A percentile compares a stretch with the other conserved stretches of the same genome.
Evolutionary conservation across 2,329 filamentous ascomycete genomes (phyloP).

Genomic region (Sordariomycetes sp.): DNA sequence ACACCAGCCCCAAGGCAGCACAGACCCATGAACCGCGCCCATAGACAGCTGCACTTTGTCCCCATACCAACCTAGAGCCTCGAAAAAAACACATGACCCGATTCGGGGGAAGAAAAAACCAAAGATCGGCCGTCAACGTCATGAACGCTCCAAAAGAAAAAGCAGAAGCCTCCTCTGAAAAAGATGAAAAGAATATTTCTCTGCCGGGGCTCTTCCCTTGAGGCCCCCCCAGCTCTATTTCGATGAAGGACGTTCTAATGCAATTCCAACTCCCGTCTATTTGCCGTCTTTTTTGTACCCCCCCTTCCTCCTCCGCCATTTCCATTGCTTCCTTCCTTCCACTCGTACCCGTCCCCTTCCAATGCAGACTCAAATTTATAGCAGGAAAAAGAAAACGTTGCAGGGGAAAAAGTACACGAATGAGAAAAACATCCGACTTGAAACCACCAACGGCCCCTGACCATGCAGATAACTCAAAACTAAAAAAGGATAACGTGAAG

Average conservation of each 20-base stretch:
- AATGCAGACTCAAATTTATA: conserved; percentile 8
- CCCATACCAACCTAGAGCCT: not conserved
- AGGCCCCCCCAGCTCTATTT: conserved; percentile 4
- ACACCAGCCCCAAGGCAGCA: not conserved
- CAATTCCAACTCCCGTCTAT: conserved; percentile 15
- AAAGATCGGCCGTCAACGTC: conserved; percentile 5
- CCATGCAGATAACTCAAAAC: conserved; percentile 4
- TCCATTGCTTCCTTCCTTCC: not conserved
- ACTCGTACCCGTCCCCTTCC: conserved; percentile 11
- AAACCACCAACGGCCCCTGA: not conserved
- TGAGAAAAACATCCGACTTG: conserved; percentile 4
- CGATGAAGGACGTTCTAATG: conserved; percentile 12
- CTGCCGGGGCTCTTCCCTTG: not conserved
- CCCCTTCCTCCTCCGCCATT: not conserved
- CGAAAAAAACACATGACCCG: not conserved
- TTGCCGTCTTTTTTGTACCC: conserved; percentile 4
- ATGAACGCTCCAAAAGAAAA: conserved; percentile 5
- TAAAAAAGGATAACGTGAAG: conserved; percentile 9
- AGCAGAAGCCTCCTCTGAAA: not conserved
- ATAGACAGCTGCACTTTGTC: not conserved
- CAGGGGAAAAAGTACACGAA: conserved; percentile 7
- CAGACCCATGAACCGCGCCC: not conserved
- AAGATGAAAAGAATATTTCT: not conserved
- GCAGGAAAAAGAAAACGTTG: conserved; percentile 9
- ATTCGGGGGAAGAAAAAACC: not conserved